Conservation (phyloP, 1,284 basidiomycete species). For the Spongiforma sp. region DNA sequence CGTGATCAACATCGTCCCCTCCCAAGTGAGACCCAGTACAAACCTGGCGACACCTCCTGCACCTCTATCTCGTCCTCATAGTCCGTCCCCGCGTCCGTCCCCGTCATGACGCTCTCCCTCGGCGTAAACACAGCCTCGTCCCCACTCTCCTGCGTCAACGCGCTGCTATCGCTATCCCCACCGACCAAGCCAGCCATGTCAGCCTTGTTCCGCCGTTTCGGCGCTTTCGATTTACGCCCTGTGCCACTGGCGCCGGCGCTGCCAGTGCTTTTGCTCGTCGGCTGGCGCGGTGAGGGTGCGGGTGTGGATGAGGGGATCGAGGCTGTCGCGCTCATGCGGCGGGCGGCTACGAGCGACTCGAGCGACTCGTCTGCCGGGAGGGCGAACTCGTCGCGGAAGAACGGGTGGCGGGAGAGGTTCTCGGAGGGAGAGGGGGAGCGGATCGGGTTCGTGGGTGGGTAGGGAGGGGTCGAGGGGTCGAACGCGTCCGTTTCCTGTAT, state of each 20-base stretch:
- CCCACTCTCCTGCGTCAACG: slow-evolving; percentile 77
- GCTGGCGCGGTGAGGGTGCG: slow-evolving; percentile 46
- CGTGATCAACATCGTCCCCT: slow-evolving; percentile 16
- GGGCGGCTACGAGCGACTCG: slow-evolving; percentile 60
- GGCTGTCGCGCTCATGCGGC: slow-evolving; percentile 66
- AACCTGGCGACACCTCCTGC: slow-evolving; percentile 61
- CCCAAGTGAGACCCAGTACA: slow-evolving; percentile 20
- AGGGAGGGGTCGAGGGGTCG: slow-evolving; percentile 49
- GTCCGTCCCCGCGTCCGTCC: slow-evolving; percentile 72
- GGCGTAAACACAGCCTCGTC: slow-evolving; percentile 65
- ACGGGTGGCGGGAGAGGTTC: slow-evolving; percentile 69
- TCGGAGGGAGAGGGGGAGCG: slow-evolving; percentile 68
- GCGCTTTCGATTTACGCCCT: slow-evolving; percentile 30
- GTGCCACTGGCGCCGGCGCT: not conserved
- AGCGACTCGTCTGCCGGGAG: slow-evolving; percentile 64
- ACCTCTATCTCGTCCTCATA: slow-evolving; percentile 67
- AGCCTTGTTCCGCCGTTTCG: slow-evolving; percentile 36
- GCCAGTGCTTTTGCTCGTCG: slow-evolving; percentile 24
- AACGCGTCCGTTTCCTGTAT: slow-evolving; percentile 67
- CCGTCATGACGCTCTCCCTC: slow-evolving; percentile 65
- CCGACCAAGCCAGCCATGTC: slow-evolving; percentile 72
- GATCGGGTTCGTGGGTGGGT: slow-evolving; percentile 47
- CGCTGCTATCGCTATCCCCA: slow-evolving; percentile 82
- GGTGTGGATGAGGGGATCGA: slow-evolving; percentile 63
- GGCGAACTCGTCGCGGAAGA: slow-evolving; percentile 70